Base-by-base conservation (phyloP, 495 filamentous ascomycete genomes). In the Talaromyces liani region DNA sequence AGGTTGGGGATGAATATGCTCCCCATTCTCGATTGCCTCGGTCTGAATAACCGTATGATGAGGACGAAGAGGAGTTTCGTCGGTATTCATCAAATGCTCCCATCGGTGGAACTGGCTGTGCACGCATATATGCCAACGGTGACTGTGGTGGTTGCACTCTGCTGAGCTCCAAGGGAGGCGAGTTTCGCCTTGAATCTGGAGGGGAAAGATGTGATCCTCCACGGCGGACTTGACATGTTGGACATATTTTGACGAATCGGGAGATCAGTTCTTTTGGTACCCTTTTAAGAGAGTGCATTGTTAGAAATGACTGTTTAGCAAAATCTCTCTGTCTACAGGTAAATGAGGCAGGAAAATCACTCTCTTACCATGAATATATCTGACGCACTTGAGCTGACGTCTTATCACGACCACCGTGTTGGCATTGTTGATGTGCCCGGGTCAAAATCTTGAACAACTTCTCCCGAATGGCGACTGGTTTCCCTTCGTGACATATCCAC, bases 391-490 rank as follows among this genome's bases (percentile, higher is more conserved):
- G 79, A 16, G 80, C 79, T 18, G 83, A 85, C 31, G 83, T 85
- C 68, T 85, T 85, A 68, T 85, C 83, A 60, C 83, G 77, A n/a
- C 83, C 83, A 64, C 83, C 83, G 67, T 85, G 83, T 58, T 85
- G 80, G 29, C 82, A 84, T 66, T 82, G 80, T 36, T 81, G 78
- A 65, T 85, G 83, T 49, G 83, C 82, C 33, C 73, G 79, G 41
- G 80, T 84, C 64, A 85, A 75, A 47, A 85, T 80, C 62, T 82
- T 79, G 68, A 83, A 85, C 18, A 85, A 62, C 61, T 83, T 80
- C 69, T 85, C 83, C 25, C 82, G 79, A 61, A 85, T 81, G n/a
- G 83, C 83, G 29, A 85, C 83, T 7, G 83, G 83, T 65, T 85
- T 85, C n/a, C 79, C 80, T 66, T 85, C 82, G 63, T 85, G 83